Evolutionary conservation across 2,329 filamentous ascomycete genomes (phyloP).

Genomic region (Plectosphaerella plurivora): DNA sequence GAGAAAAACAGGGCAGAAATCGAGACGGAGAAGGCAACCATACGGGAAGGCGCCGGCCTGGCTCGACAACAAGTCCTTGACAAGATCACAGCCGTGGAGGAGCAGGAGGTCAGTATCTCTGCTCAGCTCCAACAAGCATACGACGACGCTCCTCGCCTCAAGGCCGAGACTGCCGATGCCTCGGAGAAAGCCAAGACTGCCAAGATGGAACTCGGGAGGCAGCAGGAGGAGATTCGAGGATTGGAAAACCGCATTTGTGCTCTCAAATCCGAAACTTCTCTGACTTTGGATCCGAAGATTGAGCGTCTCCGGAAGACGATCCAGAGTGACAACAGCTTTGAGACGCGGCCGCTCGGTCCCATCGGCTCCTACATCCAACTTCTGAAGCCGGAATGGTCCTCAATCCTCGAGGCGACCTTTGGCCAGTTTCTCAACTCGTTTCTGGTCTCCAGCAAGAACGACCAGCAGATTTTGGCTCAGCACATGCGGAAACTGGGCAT

Average conservation of each 20-base stretch:
- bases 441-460: slow-evolving; percentile 71
- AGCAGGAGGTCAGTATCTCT: slow-evolving; percentile 12
- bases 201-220: background rate
- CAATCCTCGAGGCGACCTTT: slow-evolving; percentile 73
- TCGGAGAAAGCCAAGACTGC: slow-evolving; percentile 1
- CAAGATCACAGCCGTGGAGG: slow-evolving; percentile 21
- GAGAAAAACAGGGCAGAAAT: slow-evolving; percentile 43
- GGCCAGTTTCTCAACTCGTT: slow-evolving; percentile 71
- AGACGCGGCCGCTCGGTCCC: slow-evolving; percentile 73
- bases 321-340: slow-evolving; percentile 63
- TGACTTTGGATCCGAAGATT: slow-evolving; percentile 62
- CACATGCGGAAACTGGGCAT: slow-evolving; percentile 57
- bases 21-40: slow-evolving; percentile 51
- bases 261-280: slow-evolving; percentile 36
- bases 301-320: slow-evolving; percentile 64
- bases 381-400: slow-evolving; percentile 75
- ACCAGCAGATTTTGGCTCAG: slow-evolving; percentile 63
- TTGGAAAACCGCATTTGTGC: slow-evolving; percentile 14
- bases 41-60: slow-evolving; percentile 67
- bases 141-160: background rate
- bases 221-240: slow-evolving; percentile 9
- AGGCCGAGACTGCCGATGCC: background rate
- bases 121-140: slow-evolving; percentile 1
- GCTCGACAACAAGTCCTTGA: slow-evolving; percentile 48
- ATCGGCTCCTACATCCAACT: slow-evolving; percentile 75